Evolutionary conservation across 176 grass and related monocot species (phyloP).

Genomic region (Tillandsia leiboldiana): DNA sequence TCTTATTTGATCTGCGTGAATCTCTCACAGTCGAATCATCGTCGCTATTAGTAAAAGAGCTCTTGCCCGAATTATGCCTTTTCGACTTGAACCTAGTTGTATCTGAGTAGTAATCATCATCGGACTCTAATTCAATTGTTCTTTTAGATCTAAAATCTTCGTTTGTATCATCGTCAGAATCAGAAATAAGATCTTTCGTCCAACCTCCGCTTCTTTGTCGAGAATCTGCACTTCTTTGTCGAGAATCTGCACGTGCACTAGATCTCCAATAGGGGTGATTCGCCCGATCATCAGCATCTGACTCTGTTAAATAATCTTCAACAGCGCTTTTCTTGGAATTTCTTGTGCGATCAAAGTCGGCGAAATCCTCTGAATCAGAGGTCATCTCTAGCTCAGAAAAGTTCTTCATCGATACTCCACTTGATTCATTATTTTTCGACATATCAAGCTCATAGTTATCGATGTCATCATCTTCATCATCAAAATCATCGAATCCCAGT

Average conservation of each 20-base stretch:
- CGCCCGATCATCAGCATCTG: conserved; percentile 45
- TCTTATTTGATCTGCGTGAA: conserved; percentile 15
- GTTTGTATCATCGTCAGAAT: conserved; percentile 50
- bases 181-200: conserved; percentile 36
- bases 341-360: conserved; percentile 18
- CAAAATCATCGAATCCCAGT: conserved; percentile 88
- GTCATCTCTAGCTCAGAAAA: conserved; percentile 61
- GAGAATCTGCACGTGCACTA: conserved; percentile 39
- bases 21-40: conserved; percentile 8
- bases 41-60: conserved; percentile 10
- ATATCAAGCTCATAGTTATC: conserved; percentile 83
- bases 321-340: conserved; percentile 25
- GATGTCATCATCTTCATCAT: conserved; percentile 81
- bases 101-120: conserved; percentile 16
- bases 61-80: conserved; percentile 10
- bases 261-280: conserved; percentile 37
- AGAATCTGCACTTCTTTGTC: conserved; percentile 38
- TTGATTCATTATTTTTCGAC: conserved; percentile 35
- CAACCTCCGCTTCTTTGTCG: conserved; percentile 26
- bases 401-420: conserved; percentile 51
- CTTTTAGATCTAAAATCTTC: conserved; percentile 23
- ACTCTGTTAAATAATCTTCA: conserved; percentile 25
- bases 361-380: conserved; percentile 53
- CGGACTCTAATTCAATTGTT: conserved; percentile 26
- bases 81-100: conserved; percentile 2